phyloP scores from a whole-genome alignment of 164 flowering plant genomes.

The Umbilicus rupestris region DNA sequence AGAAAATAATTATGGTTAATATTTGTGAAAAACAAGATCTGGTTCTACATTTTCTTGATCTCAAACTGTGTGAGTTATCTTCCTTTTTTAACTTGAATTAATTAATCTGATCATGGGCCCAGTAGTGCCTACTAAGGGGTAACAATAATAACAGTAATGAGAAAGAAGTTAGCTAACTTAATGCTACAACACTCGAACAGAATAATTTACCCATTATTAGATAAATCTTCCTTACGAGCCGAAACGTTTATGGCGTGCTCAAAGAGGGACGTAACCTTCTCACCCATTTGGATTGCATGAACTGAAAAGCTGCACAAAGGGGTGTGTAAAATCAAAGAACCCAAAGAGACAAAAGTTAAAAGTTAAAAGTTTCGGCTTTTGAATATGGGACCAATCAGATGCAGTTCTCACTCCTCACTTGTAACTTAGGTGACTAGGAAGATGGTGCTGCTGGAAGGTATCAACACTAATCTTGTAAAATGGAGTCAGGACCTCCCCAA shows the following conservation, averaged over 20 bases:
- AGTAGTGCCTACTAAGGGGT: no score
- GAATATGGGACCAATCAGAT: not conserved
- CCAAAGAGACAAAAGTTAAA: not conserved
- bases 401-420: constrained; percentile 34
- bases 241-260: constrained; percentile 72
- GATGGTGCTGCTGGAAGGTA: constrained; percentile 52
- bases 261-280: constrained; percentile 78
- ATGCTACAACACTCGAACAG: not conserved
- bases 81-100: no score
- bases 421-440: constrained; percentile 82
- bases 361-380: not conserved
- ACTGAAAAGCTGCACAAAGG: constrained; percentile 77
- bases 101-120: no score
- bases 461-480: constrained; percentile 63
- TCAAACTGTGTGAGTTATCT: no score
- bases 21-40: no score
- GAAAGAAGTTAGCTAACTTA: not conserved
- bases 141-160: not conserved
- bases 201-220: constrained; percentile 38
- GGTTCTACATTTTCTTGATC: no score
- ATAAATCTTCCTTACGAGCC: constrained; percentile 64
- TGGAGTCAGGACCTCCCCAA: constrained; percentile 63
- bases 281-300: constrained; percentile 89
- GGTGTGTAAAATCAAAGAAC: not conserved
- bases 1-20: no score